Base-by-base conservation (phyloP, 192 early-diverging fungal species). In the Spinellus fusiger region DNA sequence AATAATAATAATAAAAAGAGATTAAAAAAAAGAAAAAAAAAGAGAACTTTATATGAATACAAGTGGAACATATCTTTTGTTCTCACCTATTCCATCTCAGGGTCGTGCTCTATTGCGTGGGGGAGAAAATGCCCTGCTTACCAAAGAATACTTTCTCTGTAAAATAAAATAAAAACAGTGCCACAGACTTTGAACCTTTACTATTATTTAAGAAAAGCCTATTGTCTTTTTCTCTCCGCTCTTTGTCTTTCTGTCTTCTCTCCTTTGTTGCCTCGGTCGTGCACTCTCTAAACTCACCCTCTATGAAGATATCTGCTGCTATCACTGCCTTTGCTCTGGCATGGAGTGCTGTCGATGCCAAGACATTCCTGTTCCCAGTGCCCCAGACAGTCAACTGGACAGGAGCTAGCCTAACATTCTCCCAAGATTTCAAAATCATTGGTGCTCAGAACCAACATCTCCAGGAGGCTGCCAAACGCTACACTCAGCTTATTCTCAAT, bases 401-500 rank as follows among this genome's bases (percentile, higher is more conserved):
- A 13, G 69, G 63, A 33, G 33, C 13, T 31, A 40, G 44, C 6
- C 12, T 54, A 13, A 20, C 49, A 22, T 38, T 71, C 3, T 40
- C 62, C 25, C 28, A 32, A 4, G 37, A 71, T 7, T 71, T 65
- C 8, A 23, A 49, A 16, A 61, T 71, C 18, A 40, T 25, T 37
- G 63, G 58, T 4, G 27, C 53, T 15, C 28, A 59, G 4, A 60
- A 71, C 22, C 1, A 12, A 7, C 29, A 49, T 20, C 50, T 60
- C 6, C 25, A 51, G 22, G 56, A 65, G 40, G 69, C 69, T 35
- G 69, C 63, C 10, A 54, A 56, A 16, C 79, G 83, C 32, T 83
- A 83, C 61, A 56, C 28, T 4, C 53, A 29, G 3, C 65, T 83
- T 4, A 80, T 85, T 27, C 38, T 35, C 37, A 62, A 65, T 23